A percentile compares a stretch with the other conserved stretches of the same genome.
Conservation (phyloP, 495 filamentous ascomycete species). For the Lepidopterella palustris region DNA sequence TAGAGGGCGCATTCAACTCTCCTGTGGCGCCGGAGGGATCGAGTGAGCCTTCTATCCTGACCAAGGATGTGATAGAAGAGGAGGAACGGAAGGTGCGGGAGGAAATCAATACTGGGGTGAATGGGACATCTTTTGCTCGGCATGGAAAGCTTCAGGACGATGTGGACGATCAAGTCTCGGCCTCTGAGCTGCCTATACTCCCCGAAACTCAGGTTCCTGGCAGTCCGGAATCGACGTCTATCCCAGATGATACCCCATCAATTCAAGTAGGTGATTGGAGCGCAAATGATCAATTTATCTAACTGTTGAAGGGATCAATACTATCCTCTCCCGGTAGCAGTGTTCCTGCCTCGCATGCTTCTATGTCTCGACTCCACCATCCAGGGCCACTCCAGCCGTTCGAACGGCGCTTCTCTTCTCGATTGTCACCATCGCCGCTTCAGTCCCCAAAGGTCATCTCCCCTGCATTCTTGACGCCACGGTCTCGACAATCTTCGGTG, state of each 20-base stretch:
- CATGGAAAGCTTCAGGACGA: not conserved
- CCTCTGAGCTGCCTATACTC: constrained; percentile 14
- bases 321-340: constrained; percentile 71
- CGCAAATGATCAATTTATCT: not conserved
- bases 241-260: constrained; percentile 85
- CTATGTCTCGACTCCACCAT: constrained; percentile 47
- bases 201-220: not conserved
- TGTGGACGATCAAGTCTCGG: not conserved
- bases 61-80: constrained; percentile 9
- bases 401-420: constrained; percentile 87
- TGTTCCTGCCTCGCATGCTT: constrained; percentile 44
- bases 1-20: constrained; percentile 7
- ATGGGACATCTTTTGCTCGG: constrained; percentile 21
- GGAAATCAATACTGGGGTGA: constrained; percentile 5
- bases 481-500: constrained; percentile 70
- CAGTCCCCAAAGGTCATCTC: constrained; percentile 63
- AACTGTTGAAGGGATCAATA: constrained; percentile 60
- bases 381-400: constrained; percentile 86
- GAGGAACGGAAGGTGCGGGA: constrained; percentile 9
- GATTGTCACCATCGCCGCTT: constrained; percentile 57
- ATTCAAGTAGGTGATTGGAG: constrained; percentile 55
- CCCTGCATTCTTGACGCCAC: constrained; percentile 66
- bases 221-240: constrained; percentile 49
- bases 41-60: not conserved
- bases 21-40: not conserved